These are phyloP conservation scores for Thalia dealbata DNA, from an alignment of 176 grass and related monocot species.

Conservation along the genomic window DNA sequence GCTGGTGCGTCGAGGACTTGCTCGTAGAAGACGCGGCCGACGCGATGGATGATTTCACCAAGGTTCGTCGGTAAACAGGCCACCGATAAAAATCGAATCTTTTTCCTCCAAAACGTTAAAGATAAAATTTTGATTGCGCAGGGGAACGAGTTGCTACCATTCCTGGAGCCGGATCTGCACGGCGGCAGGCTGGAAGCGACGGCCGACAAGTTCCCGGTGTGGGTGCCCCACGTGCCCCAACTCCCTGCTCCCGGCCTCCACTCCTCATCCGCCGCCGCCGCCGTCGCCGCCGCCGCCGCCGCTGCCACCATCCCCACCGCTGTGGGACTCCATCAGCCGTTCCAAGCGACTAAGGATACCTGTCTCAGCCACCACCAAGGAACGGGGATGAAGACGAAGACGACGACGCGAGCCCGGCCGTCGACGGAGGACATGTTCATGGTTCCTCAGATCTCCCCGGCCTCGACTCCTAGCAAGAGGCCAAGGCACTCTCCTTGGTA, in stretches of 20 bases:
- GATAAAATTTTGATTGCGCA: slow-evolving; percentile 3
- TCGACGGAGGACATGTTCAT: slow-evolving; percentile 45
- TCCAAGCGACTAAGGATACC: slow-evolving; percentile 7
- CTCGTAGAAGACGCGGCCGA: slow-evolving; percentile 25
- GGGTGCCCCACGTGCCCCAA: slow-evolving; percentile 32
- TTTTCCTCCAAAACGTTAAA: neutral
- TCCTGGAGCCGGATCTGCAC: slow-evolving; percentile 48
- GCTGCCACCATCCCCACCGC: neutral
- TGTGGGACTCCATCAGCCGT: neutral
- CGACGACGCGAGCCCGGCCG: neutral
- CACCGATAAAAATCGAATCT: neutral
- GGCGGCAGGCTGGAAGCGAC: slow-evolving; percentile 20
- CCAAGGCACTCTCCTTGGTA: slow-evolving; percentile 41
- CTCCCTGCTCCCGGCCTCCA: neutral
- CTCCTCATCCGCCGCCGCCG: neutral
- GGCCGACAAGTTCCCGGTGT: slow-evolving; percentile 1
- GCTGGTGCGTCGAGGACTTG: slow-evolving; percentile 80
- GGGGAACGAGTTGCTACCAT: slow-evolving; percentile 42
- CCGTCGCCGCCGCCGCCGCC: too few relatives aligned
- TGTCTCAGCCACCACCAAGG: slow-evolving; percentile 20
- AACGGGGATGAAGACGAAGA: slow-evolving; percentile 4
- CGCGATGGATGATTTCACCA: slow-evolving; percentile 7
- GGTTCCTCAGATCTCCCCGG: slow-evolving; percentile 56
- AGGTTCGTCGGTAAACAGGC: slow-evolving; percentile 1
- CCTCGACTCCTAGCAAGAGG: slow-evolving; percentile 27